phyloP scores from a whole-genome alignment of 2,329 filamentous ascomycete species.

The Exophiala spinifera region DNA sequence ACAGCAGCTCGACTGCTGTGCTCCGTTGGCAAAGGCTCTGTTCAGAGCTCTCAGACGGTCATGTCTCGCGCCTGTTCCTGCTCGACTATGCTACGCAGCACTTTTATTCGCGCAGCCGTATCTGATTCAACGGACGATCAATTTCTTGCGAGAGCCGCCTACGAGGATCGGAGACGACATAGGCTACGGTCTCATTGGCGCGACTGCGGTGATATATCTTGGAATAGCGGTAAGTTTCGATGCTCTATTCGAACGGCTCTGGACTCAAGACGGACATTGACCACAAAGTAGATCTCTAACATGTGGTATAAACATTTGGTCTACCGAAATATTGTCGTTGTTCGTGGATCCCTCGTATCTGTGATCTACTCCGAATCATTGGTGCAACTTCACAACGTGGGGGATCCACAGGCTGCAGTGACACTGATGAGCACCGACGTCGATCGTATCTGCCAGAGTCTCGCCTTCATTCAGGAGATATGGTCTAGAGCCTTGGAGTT shows the following conservation, averaged over 20 bases:
- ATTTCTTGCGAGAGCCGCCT: conserved; percentile 18
- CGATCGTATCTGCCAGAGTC: conserved; percentile 30
- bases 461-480: conserved; percentile 32
- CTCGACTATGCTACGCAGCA: conserved; percentile 38
- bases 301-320: conserved; percentile 43
- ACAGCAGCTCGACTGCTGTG: conserved; percentile 9
- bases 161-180: conserved; percentile 20
- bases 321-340: conserved; percentile 34
- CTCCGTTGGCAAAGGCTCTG: conserved; percentile 1
- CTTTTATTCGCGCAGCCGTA: conserved; percentile 49
- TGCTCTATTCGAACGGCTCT: not conserved
- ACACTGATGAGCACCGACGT: conserved; percentile 38
- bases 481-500: conserved; percentile 23
- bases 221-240: conserved; percentile 39
- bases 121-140: conserved; percentile 40
- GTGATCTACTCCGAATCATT: conserved; percentile 38
- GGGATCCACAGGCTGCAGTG: conserved; percentile 27
- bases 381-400: conserved; percentile 16
- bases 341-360: conserved; percentile 33
- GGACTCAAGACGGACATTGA: not conserved
- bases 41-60: conserved; percentile 6
- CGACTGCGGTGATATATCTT: conserved; percentile 41
- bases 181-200: conserved; percentile 43
- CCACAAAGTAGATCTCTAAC: conserved; percentile 6
- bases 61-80: conserved; percentile 9